These are phyloP conservation scores for Globisporangium echinulatum DNA, from an alignment of 352 stramenopile species.

Conservation along the genomic window DNA sequence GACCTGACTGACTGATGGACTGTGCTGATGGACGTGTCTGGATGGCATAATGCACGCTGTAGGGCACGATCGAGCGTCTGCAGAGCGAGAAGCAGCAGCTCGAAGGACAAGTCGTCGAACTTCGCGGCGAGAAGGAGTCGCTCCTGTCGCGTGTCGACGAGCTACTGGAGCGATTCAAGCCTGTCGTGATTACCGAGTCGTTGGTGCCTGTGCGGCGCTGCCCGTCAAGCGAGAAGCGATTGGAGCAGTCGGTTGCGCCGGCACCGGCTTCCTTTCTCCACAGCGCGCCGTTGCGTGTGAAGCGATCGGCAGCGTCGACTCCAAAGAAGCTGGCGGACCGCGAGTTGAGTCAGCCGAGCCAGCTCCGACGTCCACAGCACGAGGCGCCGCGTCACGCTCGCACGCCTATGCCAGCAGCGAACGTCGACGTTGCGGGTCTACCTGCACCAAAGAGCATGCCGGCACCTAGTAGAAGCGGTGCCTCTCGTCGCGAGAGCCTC, in stretches of 20 bases:
- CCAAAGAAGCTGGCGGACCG: background rate
- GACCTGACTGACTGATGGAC: too few species aligned
- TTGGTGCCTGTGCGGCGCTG: background rate
- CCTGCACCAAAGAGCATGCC: conserved; percentile 6
- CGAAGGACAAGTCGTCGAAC: conserved; percentile 17
- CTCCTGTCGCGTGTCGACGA: conserved; percentile 6
- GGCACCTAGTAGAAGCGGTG: background rate
- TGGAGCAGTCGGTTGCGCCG: background rate
- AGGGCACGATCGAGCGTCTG: conserved; percentile 26
- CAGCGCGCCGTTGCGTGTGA: too few species aligned
- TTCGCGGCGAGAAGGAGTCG: conserved; percentile 21
- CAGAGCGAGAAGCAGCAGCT: conserved; percentile 22
- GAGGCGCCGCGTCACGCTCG: background rate
- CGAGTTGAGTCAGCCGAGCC: conserved; percentile 1
- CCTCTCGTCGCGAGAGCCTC: conserved; percentile 11
- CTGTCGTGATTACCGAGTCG: background rate
- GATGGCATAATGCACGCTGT: too few species aligned
- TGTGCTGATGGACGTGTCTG: too few species aligned
- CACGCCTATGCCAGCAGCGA: background rate
- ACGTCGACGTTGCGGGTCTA: background rate
- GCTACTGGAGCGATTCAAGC: conserved; percentile 4
- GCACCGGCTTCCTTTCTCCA: background rate
- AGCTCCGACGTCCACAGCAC: conserved; percentile 1
- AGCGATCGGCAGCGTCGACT: too few species aligned
- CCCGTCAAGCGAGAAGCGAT: background rate